Evolutionary conservation across 2,329 filamentous ascomycete genomes (phyloP).

Genomic region (Delphinella strobiligena): DNA sequence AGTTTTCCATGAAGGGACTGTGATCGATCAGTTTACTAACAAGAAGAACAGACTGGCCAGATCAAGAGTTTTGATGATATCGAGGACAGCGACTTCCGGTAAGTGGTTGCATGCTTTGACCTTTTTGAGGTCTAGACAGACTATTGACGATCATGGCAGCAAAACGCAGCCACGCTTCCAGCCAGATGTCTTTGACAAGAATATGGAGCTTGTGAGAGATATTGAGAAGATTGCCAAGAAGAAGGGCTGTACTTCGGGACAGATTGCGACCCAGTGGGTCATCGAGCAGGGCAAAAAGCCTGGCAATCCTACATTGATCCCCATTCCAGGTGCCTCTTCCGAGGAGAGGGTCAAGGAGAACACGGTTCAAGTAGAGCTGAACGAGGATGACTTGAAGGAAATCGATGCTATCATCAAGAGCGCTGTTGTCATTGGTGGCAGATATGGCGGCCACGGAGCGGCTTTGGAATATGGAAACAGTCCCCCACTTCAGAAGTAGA

Average conservation of each 20-base stretch:
- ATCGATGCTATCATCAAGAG: conserved; percentile 40
- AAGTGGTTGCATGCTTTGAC: too few relatives aligned
- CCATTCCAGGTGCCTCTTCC: conserved; percentile 30
- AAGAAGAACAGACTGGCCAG: conserved; percentile 29
- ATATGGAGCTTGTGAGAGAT: conserved; percentile 48
- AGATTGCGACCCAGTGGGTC: conserved; percentile 40
- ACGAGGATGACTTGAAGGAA: conserved; percentile 37
- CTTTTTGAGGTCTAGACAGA: too few relatives aligned
- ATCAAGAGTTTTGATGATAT: conserved; percentile 43
- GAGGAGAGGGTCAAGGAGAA: conserved; percentile 29
- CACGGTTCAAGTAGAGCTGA: conserved; percentile 26
- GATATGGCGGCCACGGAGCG: conserved; percentile 22
- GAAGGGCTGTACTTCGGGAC: conserved; percentile 39
- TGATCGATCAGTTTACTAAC: not conserved
- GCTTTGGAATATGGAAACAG: conserved; percentile 17
- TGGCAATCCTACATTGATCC: conserved; percentile 33
- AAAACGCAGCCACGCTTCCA: conserved; percentile 48
- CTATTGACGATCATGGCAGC: too few relatives aligned
- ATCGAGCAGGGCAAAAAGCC: conserved; percentile 27
- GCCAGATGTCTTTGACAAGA: conserved; percentile 49
- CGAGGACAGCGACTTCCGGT: conserved; percentile 37
- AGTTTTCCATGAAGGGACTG: conserved; percentile 1
- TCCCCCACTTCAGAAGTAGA: conserved; percentile 13
- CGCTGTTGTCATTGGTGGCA: conserved; percentile 28
- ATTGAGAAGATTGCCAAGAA: conserved; percentile 45